Base-by-base conservation (phyloP, 2,329 filamentous ascomycete species). In the Hymenoscyphus scutula region DNA sequence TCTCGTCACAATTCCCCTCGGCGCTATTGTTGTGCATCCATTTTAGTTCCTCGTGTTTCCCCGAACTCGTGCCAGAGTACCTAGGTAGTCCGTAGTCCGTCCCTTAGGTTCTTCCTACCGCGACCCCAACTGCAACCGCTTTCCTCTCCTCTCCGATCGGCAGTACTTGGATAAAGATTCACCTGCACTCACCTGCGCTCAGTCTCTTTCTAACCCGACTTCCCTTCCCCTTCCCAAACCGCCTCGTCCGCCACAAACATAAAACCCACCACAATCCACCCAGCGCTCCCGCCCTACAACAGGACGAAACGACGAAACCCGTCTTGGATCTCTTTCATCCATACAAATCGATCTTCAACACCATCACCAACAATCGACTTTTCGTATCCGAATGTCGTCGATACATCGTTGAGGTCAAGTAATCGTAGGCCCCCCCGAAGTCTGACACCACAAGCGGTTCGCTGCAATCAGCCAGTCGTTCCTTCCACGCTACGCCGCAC, bases 351-450 rank as follows among this genome's bases (percentile, higher is more conserved):
- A 38, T 30, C 54, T 7, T 37, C 13, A n/a, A 37, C 53, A 13
- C n/a, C 54, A 23, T 15, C 45, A 19, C 29, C 13, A 30, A 23
- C 29, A 45, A 37, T 11, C 30, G 5, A 60, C 17, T n/a, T 7
- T 19, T 51, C 51, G 19, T 32, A 60, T n/a, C 51, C 58, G 58
- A 45, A 60, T 60, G 58, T 60, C 58, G 48, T 55, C 58, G 30
- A 25, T 53, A 29, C 19, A n/a, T 29, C 19, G 10, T 29, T 23
- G n/a, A 23, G 23, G n/a, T 53, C 57, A n/a, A 59, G 41, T 34
- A 32, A n/a, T 13, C 19, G 57, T 59, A 32, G 57, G 34, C 34
- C 25, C 30, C 34, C 54, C 29, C 51, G 25, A 54, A 54, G 10
- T 30, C 51, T 55, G 29, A 34, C 19, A 37, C 15, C 34, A 34